phyloP scores from a whole-genome alignment of 805 yeast species.

The Yarrowia bubula region DNA sequence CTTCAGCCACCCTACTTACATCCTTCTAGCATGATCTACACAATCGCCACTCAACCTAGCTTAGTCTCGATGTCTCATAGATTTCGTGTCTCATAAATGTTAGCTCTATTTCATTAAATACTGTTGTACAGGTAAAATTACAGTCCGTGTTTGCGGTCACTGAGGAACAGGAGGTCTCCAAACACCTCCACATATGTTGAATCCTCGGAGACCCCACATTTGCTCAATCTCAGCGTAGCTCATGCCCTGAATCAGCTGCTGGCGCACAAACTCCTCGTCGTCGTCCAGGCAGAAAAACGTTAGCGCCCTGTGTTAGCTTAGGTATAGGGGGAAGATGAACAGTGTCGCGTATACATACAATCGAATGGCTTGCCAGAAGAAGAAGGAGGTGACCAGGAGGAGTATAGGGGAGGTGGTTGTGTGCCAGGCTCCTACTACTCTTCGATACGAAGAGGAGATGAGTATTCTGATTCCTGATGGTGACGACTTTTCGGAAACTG shows the following conservation, averaged over 20 bases:
- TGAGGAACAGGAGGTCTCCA: conserved; percentile 14
- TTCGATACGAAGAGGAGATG: not conserved
- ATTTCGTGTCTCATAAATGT: not conserved
- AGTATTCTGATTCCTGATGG: not conserved
- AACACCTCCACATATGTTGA: conserved; percentile 5
- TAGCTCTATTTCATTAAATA: not conserved
- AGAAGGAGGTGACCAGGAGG: conserved; percentile 1
- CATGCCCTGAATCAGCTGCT: conserved; percentile 21
- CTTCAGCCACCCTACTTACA: no score
- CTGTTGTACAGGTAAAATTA: not conserved
- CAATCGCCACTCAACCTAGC: no score
- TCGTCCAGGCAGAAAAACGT: conserved; percentile 21
- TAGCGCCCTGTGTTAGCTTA: conserved; percentile 22
- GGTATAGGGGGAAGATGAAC: conserved; percentile 11
- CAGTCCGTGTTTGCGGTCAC: not conserved
- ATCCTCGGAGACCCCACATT: conserved; percentile 17
- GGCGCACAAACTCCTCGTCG: conserved; percentile 25
- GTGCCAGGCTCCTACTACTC: not conserved
- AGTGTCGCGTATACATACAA: conserved; percentile 19
- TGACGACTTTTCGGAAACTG: no score
- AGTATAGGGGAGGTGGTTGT: conserved; percentile 6
- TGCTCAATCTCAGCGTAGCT: conserved; percentile 13
- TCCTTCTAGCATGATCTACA: no score
- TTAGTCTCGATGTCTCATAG: no score
- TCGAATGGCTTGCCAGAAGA: conserved; percentile 25